phyloP scores from a whole-genome alignment of 2,329 filamentous ascomycete genomes.

The Immersiporthe knoxdaviesiana region DNA sequence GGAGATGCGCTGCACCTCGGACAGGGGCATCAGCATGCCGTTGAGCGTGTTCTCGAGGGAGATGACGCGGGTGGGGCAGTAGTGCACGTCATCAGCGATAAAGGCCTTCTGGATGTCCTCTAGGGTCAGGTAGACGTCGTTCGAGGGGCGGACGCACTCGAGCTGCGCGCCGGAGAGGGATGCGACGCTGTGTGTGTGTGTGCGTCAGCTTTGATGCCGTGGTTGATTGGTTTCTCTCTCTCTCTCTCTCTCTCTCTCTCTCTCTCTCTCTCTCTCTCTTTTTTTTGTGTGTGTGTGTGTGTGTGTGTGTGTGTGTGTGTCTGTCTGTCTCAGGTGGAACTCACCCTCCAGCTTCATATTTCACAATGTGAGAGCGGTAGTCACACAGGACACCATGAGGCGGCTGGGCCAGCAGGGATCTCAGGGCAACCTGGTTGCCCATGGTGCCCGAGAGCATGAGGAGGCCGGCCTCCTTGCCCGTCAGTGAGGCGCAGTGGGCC shows the following conservation, averaged over 20 bases:
- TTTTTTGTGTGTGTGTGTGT: too few species aligned
- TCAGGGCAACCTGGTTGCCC: slow-evolving; percentile 87
- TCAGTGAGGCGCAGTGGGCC: slow-evolving; percentile 70
- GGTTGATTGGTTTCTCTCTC: not conserved
- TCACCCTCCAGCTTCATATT: slow-evolving; percentile 66
- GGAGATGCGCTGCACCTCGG: slow-evolving; percentile 70
- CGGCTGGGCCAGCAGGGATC: slow-evolving; percentile 76
- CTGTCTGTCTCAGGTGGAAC: slow-evolving; percentile 30
- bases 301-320: too few species aligned
- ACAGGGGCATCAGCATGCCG: slow-evolving; percentile 77
- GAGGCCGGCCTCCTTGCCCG: slow-evolving; percentile 75
- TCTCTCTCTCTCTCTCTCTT: too few species aligned
- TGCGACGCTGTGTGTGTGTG: slow-evolving; percentile 58
- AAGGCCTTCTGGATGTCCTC: slow-evolving; percentile 73
- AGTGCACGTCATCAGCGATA: slow-evolving; percentile 72
- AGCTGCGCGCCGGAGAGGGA: slow-evolving; percentile 72
- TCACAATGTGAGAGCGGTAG: slow-evolving; percentile 74
- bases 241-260: not conserved
- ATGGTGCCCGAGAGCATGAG: slow-evolving; percentile 90
- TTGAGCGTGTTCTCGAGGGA: slow-evolving; percentile 84
- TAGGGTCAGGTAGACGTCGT: slow-evolving; percentile 74
- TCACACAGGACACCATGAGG: slow-evolving; percentile 83
- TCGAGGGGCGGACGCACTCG: slow-evolving; percentile 67
- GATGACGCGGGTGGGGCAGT: slow-evolving; percentile 79
- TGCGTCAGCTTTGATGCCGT: not conserved